phyloP scores from a whole-genome alignment of 495 filamentous ascomycete genomes.

The Xylaria cubensis region DNA sequence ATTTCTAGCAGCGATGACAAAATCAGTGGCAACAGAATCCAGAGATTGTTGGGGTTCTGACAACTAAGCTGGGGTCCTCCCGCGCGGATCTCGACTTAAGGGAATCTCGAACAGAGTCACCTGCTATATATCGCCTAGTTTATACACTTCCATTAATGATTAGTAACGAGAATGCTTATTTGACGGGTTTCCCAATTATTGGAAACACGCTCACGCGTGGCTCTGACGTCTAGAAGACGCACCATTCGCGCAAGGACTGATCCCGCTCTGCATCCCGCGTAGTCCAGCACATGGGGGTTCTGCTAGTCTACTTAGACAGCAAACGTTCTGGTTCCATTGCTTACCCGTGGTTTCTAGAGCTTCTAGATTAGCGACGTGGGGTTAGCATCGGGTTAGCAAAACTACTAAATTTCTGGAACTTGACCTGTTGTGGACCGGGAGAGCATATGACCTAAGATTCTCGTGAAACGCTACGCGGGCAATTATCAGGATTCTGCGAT shows the following conservation, averaged over 20 bases:
- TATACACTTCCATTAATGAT: neutral
- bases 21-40: neutral
- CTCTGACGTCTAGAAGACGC: conserved; percentile 8
- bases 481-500: conserved; percentile 9
- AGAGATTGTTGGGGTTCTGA: neutral
- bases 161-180: neutral
- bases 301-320: neutral
- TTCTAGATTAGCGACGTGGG: conserved; percentile 6
- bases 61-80: neutral
- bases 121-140: conserved; percentile 18
- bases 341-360: neutral
- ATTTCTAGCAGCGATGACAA: conserved; percentile 2
- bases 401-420: neutral
- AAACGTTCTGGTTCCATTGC: neutral
- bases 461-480: conserved; percentile 7
- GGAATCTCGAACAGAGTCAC: neutral
- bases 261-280: conserved; percentile 7
- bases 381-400: neutral
- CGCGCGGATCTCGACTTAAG: neutral
- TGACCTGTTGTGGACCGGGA: neutral
- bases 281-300: neutral
- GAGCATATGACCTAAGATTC: conserved; percentile 20
- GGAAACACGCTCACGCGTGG: neutral
- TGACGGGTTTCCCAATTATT: neutral
- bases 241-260: neutral